A percentile compares a stretch with the other conserved stretches of the same genome.
Conservation (phyloP, 1,139 yeast genomes). For the Saccharomyces hybrid region DNA sequence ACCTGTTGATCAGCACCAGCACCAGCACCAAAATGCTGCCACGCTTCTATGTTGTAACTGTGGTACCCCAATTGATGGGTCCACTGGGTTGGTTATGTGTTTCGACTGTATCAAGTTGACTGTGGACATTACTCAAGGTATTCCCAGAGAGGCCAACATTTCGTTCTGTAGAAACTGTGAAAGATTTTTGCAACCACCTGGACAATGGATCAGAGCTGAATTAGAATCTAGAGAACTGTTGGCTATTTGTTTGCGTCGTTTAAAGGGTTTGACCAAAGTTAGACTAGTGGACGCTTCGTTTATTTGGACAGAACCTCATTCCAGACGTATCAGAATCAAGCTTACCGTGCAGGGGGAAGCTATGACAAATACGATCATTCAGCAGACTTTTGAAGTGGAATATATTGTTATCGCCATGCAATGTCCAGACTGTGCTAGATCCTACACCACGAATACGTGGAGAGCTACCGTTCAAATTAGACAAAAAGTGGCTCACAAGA, state of each 20-base stretch:
- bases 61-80: constrained; percentile 97
- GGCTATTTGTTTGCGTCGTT: constrained; percentile 80
- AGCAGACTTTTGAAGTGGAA: constrained; percentile 93
- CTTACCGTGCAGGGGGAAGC: constrained; percentile 97
- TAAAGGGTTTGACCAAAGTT: constrained; percentile 83
- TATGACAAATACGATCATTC: constrained; percentile 82
- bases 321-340: constrained; percentile 85
- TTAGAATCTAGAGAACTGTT: constrained; percentile 87
- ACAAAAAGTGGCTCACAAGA: constrained; percentile 93
- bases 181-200: constrained; percentile 89
- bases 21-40: constrained; percentile 41
- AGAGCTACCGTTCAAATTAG: constrained; percentile 94
- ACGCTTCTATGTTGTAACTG: constrained; percentile 96
- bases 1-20: constrained; percentile 24
- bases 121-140: constrained; percentile 91
- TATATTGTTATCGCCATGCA: constrained; percentile 93
- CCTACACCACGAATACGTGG: constrained; percentile 96
- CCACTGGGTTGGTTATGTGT: constrained; percentile 91
- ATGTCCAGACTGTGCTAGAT: constrained; percentile 97
- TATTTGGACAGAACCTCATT: constrained; percentile 98
- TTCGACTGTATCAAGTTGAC: constrained; percentile 92
- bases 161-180: constrained; percentile 97
- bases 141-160: constrained; percentile 88
- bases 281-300: constrained; percentile 89
- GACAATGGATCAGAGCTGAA: constrained; percentile 86